Conservation (phyloP, 1,139 yeast species). For the Taphrina confusa region DNA sequence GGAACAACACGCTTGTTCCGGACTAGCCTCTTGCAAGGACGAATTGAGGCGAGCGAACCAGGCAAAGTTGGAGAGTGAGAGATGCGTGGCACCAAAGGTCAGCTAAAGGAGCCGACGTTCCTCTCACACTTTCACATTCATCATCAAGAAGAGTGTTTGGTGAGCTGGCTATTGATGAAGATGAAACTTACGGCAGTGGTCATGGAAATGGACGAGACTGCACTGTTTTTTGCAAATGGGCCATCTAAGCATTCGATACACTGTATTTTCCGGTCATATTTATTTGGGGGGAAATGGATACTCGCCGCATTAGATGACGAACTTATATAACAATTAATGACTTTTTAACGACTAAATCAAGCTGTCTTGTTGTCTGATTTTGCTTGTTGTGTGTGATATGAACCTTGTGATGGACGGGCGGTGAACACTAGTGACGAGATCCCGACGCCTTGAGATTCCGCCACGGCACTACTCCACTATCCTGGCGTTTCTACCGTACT, state of each 20-base stretch:
- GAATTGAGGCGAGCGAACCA: constrained; percentile 65
- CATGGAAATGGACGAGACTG: no score
- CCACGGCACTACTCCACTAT: constrained; percentile 10
- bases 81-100: constrained; percentile 52
- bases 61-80: constrained; percentile 50
- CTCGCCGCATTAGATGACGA: constrained; percentile 6
- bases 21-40: constrained; percentile 78
- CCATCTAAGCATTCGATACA: not conserved
- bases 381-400: not conserved
- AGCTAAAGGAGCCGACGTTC: not conserved
- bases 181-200: no score
- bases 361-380: not conserved
- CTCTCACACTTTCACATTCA: no score
- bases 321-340: constrained; percentile 3
- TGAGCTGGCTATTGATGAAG: no score
- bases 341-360: constrained; percentile 5
- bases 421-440: no score
- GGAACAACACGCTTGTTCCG: constrained; percentile 81
- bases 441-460: no score
- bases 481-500: no score
- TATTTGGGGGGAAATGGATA: not conserved
- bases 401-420: no score
- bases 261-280: constrained; percentile 1
- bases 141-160: no score
- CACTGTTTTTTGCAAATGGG: no score